Evolutionary conservation across 768 basidiomycete species (phyloP).

Genomic region (Cyclocybe aegerita): DNA sequence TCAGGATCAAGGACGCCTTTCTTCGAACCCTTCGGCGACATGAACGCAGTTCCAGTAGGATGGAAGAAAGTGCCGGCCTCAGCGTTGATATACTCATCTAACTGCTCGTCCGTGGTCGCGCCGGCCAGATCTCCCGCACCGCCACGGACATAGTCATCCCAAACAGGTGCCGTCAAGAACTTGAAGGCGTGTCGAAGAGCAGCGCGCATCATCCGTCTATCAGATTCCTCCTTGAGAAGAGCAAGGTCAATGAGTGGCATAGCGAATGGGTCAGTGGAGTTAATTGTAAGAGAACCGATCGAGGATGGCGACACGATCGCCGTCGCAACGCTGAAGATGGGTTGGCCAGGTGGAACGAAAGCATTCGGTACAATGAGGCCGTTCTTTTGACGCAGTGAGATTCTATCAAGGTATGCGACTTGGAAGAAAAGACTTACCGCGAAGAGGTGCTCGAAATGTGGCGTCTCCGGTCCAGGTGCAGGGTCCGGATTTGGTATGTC

Average conservation of each 20-base stretch:
- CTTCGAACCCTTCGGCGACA: neutral
- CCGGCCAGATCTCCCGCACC: constrained; percentile 13
- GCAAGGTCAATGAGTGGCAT: constrained; percentile 48
- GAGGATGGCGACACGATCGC: neutral
- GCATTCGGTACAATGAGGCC: constrained; percentile 6
- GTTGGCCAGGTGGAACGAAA: constrained; percentile 1
- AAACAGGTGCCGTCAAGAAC: constrained; percentile 23
- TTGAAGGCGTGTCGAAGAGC: constrained; percentile 15
- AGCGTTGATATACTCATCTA: constrained; percentile 15
- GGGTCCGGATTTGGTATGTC: constrained; percentile 2
- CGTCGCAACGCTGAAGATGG: constrained; percentile 2
- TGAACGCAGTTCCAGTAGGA: constrained; percentile 22
- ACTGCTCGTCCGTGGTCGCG: constrained; percentile 21
- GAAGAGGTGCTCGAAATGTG: constrained; percentile 9
- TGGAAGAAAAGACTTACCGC: neutral
- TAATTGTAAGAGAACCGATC: constrained; percentile 27
- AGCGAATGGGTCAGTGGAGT: constrained; percentile 41
- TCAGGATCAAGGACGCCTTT: constrained; percentile 8
- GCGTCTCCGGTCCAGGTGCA: constrained; percentile 3
- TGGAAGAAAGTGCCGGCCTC: constrained; percentile 14
- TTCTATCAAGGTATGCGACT: neutral
- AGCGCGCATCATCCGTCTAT: constrained; percentile 22
- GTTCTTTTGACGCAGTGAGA: constrained; percentile 6
- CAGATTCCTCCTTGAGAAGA: constrained; percentile 32
- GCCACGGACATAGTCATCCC: constrained; percentile 23